Evolutionary conservation across 75 land plant species (phyloP).

Genomic region (Sequoiadendron giganteum): DNA sequence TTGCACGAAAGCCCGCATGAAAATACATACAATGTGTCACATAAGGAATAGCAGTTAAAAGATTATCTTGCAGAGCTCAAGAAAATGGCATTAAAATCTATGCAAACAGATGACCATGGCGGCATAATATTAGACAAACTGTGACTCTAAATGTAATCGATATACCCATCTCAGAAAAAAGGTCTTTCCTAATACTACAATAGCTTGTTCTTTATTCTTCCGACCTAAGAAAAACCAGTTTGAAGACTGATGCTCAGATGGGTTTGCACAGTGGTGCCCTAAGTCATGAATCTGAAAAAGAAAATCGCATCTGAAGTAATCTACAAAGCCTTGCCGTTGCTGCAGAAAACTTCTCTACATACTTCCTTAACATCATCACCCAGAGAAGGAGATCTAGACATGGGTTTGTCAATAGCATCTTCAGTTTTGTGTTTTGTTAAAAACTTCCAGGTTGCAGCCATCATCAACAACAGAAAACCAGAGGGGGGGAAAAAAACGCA

Average conservation of each 20-base stretch:
- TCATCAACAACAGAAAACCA: not conserved
- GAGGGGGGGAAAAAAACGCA: not conserved
- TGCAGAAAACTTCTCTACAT: not conserved
- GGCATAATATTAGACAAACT: not conserved
- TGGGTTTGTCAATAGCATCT: not conserved
- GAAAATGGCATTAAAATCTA: not conserved
- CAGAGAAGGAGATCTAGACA: not conserved
- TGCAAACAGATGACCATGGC: not conserved
- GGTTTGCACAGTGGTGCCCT: not conserved
- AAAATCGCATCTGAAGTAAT: not conserved
- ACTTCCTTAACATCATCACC: not conserved
- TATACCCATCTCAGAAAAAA: constrained; percentile 3
- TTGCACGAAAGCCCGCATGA: not conserved
- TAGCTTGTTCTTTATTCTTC: not conserved
- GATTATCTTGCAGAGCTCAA: not conserved
- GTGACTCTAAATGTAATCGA: not conserved
- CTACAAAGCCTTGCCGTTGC: not conserved
- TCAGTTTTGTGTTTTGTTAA: not conserved
- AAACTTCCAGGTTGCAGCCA: not conserved
- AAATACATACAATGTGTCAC: not conserved
- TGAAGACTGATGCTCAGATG: not conserved
- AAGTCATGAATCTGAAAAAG: not conserved
- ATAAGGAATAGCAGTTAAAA: not conserved
- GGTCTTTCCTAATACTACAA: not conserved
- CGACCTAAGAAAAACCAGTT: not conserved